Base-by-base conservation (phyloP, 176 grass and related monocot species). In the Aegilops tauschii region DNA sequence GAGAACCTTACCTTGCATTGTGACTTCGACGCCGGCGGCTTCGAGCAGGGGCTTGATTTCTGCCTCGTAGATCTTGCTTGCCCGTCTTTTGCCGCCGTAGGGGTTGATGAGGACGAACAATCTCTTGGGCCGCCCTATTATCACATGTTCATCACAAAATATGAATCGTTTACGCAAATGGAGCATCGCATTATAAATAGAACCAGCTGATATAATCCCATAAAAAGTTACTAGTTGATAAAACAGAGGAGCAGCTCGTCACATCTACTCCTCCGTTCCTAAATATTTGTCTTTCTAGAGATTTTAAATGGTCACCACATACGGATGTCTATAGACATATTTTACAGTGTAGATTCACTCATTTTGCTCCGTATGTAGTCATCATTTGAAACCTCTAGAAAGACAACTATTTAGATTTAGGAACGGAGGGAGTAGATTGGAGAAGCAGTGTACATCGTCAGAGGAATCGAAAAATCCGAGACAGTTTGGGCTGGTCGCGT, bases 31-130 rank as follows among this genome's bases (percentile, higher is more conserved):
- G 61, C 64, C 81, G 62, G 89, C 91, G 9, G 88, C 95, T 69
- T 86, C 78, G 23, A 98, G 71, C 31, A 98, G 83, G 39, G 91
- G 95, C 78, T 61, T 89, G 85, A 98, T 73, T 31, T 98, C 93
- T 45, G 80, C 32, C 20, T 89, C 27, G 83, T 95, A 90, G 36
- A 95, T 92, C 84, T 89, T 92, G 39, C 10, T 88, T 9, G 76
- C 95, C 45, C 83, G 64, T 76, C 85, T 95, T 84, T 88, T 93
- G 56, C 93, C 95, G 47, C 93, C 88, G 59, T 93, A 98, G 1
- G 96, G 96, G 85, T 98, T 98, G 78, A 98, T 88, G 56, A 95
- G 62, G 69, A 91, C 56, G 73, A 92, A 90, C 65, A 95, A 2
- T 44, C 80, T 85, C 65, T 81, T 91, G 0, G 95, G 93, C 36